Conservation (phyloP, 2,329 filamentous ascomycete genomes). For the Clonostachys rosea region DNA sequence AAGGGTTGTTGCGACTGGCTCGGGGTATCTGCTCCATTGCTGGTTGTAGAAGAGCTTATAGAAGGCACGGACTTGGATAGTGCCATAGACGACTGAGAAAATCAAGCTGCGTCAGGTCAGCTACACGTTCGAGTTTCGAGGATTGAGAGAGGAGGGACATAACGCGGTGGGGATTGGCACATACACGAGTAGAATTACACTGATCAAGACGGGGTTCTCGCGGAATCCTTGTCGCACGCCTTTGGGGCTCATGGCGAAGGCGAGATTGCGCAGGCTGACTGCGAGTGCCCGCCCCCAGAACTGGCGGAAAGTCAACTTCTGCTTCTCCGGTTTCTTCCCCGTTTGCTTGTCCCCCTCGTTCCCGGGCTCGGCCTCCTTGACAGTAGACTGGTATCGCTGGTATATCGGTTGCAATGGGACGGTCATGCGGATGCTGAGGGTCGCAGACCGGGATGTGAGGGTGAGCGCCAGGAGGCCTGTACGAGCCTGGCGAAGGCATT, state of each 20-base stretch:
- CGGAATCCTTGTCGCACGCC: slow-evolving; percentile 25
- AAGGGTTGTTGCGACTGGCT: slow-evolving; percentile 70
- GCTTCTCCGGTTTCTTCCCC: slow-evolving; percentile 10
- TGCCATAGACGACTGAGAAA: slow-evolving; percentile 11
- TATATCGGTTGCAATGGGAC: slow-evolving; percentile 12
- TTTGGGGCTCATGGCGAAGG: slow-evolving; percentile 23
- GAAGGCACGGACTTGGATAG: slow-evolving; percentile 33
- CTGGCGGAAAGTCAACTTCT: slow-evolving; percentile 20
- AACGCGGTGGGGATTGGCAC: slow-evolving; percentile 1
- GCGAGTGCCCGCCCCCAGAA: slow-evolving; percentile 19
- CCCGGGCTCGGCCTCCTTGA: background rate
- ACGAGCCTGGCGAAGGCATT: slow-evolving; percentile 18
- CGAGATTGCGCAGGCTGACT: slow-evolving; percentile 25
- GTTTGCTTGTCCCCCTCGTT: slow-evolving; percentile 5
- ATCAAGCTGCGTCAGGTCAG: too few relatives aligned
- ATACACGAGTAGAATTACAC: slow-evolving; percentile 22
- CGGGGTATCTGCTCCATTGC: slow-evolving; percentile 57
- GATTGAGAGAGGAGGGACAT: too few relatives aligned
- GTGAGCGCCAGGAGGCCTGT: slow-evolving; percentile 23
- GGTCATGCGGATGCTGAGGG: slow-evolving; percentile 18
- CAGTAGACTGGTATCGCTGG: background rate
- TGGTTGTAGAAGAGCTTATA: slow-evolving; percentile 50
- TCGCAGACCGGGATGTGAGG: slow-evolving; percentile 18
- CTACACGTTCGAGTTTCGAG: too few relatives aligned
- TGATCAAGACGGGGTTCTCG: slow-evolving; percentile 21